phyloP scores from a whole-genome alignment of 768 basidiomycete species.

The Rhizopogon vulgaris region DNA sequence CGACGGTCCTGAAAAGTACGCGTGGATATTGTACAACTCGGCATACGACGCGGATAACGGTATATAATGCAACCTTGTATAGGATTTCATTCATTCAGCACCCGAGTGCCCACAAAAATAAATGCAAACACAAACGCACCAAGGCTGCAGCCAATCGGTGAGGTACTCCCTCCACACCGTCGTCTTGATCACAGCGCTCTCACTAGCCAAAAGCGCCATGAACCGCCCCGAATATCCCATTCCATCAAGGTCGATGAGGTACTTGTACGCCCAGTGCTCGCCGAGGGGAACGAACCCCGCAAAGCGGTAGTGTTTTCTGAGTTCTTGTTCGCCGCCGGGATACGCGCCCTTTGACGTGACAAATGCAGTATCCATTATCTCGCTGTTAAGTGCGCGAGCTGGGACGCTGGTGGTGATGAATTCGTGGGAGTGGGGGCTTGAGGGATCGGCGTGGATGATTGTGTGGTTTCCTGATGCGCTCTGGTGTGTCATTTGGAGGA shows the following conservation, averaged over 20 bases:
- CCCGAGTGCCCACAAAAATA: no score
- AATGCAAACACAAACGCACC: slow-evolving; percentile 35
- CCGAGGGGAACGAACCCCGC: slow-evolving; percentile 74
- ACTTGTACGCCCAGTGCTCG: slow-evolving; percentile 89
- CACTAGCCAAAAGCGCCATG: slow-evolving; percentile 77
- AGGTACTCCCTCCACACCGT: slow-evolving; percentile 91
- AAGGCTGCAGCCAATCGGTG: slow-evolving; percentile 89
- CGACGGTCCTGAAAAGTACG: slow-evolving; percentile 88
- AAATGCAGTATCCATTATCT: slow-evolving; percentile 86
- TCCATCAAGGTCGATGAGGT: slow-evolving; percentile 87
- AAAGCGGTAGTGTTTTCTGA: slow-evolving; percentile 63
- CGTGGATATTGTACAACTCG: slow-evolving; percentile 91
- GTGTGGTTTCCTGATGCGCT: slow-evolving; percentile 42
- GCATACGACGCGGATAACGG: slow-evolving; percentile 81
- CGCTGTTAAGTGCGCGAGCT: slow-evolving; percentile 55
- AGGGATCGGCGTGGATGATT: slow-evolving; percentile 66
- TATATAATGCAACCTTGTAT: slow-evolving; percentile 84
- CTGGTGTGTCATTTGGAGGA: slow-evolving; percentile 74
- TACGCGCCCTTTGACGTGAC: slow-evolving; percentile 72
- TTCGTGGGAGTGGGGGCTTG: slow-evolving; percentile 32
- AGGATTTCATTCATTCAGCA: not conserved
- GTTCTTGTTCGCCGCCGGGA: slow-evolving; percentile 67
- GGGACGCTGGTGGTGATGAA: slow-evolving; percentile 61
- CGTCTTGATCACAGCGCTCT: slow-evolving; percentile 87
- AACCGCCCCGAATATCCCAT: slow-evolving; percentile 94